These are phyloP conservation scores for Exophiala sp. DNA, from an alignment of 2,329 filamentous ascomycete genomes.

Conservation along the genomic window DNA sequence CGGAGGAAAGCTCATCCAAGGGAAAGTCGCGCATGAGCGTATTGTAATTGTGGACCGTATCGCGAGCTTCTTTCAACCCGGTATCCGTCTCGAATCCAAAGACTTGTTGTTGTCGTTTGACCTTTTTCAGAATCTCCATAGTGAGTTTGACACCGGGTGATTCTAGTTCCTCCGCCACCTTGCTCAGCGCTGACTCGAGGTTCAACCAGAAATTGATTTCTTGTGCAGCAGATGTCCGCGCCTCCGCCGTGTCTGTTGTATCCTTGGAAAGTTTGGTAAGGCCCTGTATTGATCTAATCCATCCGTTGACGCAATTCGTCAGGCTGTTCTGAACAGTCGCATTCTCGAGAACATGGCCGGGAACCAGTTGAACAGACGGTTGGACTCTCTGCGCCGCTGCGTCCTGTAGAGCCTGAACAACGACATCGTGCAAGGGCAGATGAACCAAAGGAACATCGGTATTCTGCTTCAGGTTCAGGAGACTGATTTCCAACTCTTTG, in stretches of 20 bases:
- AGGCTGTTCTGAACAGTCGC: conserved; percentile 90
- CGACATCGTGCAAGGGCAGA: conserved; percentile 80
- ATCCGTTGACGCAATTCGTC: conserved; percentile 89
- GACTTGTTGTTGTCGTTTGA: conserved; percentile 95
- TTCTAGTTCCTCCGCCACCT: conserved; percentile 81
- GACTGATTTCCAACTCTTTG: conserved; percentile 84
- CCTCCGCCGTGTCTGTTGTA: conserved; percentile 39
- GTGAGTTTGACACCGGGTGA: conserved; percentile 88
- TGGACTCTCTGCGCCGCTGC: conserved; percentile 64
- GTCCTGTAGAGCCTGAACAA: conserved; percentile 79
- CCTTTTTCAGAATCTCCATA: conserved; percentile 90
- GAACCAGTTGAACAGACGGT: conserved; percentile 75
- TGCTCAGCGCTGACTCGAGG: conserved; percentile 90
- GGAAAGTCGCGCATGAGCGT: conserved; percentile 98
- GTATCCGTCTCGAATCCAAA: conserved; percentile 97
- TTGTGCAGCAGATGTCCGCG: conserved; percentile 78
- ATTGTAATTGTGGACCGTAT: conserved; percentile 97
- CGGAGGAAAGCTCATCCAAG: conserved; percentile 87
- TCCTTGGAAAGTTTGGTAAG: conserved; percentile 94
- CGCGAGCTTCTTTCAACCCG: conserved; percentile 90
- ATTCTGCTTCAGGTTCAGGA: conserved; percentile 93
- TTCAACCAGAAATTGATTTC: conserved; percentile 99
- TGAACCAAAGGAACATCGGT: conserved; percentile 94
- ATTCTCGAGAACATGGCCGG: conserved; percentile 72
- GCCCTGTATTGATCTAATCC: conserved; percentile 97